Base-by-base conservation (phyloP, 176 grass and related monocot genomes). In the Oryza meridionalis region DNA sequence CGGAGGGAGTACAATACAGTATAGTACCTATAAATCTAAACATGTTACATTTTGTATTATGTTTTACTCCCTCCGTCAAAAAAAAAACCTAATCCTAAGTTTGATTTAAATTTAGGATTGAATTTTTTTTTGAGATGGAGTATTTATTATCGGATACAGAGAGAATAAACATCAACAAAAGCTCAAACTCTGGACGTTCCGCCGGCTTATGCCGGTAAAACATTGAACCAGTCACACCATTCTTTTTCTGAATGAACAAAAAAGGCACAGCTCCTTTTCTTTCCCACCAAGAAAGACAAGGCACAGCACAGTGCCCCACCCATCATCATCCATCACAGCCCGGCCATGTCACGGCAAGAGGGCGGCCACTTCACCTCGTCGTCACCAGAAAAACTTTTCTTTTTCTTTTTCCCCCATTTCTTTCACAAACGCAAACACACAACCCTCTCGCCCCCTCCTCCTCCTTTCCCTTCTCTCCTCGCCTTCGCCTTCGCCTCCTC, bases 261-360 rank as follows among this genome's bases (percentile, higher is more conserved):
- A 58, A 17, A 40, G 38, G 53, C 6, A 58, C 16, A 58, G 10
- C 22, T 74, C 64, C 81, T 83, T 83, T 83, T 74, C 81, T 73
- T 73, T 50, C 7, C 17, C 81, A 83, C 81, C 81, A 83, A 65
- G 81, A 65, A 83, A 83, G 40, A 72, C 64, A 33, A 61, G 67
- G 15, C 81, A 65, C 53, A 82, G 40, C 70, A 65, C 70, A 42
- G 69, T 43, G 69, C 26, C 26, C 26, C 80, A 26, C 80, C 68
- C 80, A 73, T 82, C 80, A 73, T 82, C 80, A 73, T 82, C n/a
- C 55, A 9, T 59, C 55, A 62, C 21, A 43, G 58, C 58, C 58
- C 19, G 69, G 22, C 67, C 69, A 71, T 44, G 80, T 82, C 79
- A 59, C 47, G 37, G 26, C 79, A 61, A 7, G 21, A 38, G 68